These are phyloP conservation scores for Yarrowia keelungensis DNA, from an alignment of 805 yeast genomes.

Conservation along the genomic window DNA sequence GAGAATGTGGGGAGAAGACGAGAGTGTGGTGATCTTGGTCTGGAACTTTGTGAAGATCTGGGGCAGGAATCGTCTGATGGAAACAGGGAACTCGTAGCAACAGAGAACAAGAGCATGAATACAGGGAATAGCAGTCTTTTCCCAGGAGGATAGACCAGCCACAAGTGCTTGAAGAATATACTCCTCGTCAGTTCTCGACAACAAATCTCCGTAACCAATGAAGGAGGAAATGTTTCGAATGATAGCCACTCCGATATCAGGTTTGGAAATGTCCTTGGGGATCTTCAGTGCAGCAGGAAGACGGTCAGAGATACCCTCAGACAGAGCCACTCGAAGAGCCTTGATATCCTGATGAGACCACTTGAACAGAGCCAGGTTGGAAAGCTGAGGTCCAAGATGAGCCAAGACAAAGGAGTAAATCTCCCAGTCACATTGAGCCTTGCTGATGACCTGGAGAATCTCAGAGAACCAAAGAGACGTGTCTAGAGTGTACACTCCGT, in stretches of 20 bases:
- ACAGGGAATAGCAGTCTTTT: constrained; percentile 77
- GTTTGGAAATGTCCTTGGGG: constrained; percentile 56
- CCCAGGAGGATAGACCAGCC: constrained; percentile 69
- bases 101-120: constrained; percentile 77
- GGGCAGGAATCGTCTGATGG: constrained; percentile 70
- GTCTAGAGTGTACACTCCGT: constrained; percentile 50
- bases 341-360: constrained; percentile 54
- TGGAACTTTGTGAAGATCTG: constrained; percentile 77
- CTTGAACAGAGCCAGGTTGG: constrained; percentile 62
- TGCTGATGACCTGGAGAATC: constrained; percentile 55
- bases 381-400: constrained; percentile 73
- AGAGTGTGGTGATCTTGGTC: constrained; percentile 71
- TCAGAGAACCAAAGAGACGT: constrained; percentile 60
- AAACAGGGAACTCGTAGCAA: constrained; percentile 78
- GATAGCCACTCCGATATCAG: constrained; percentile 70
- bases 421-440: constrained; percentile 62
- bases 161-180: constrained; percentile 63
- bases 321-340: constrained; percentile 56
- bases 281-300: constrained; percentile 47
- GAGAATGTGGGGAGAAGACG: constrained; percentile 73
- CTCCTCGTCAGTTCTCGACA: constrained; percentile 66
- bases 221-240: constrained; percentile 68
- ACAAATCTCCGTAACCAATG: constrained; percentile 55
- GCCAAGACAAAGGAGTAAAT: constrained; percentile 69
- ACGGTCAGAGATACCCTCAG: constrained; percentile 59